phyloP scores from a whole-genome alignment of 495 filamentous ascomycete species.

The Penicillium coffeae region DNA sequence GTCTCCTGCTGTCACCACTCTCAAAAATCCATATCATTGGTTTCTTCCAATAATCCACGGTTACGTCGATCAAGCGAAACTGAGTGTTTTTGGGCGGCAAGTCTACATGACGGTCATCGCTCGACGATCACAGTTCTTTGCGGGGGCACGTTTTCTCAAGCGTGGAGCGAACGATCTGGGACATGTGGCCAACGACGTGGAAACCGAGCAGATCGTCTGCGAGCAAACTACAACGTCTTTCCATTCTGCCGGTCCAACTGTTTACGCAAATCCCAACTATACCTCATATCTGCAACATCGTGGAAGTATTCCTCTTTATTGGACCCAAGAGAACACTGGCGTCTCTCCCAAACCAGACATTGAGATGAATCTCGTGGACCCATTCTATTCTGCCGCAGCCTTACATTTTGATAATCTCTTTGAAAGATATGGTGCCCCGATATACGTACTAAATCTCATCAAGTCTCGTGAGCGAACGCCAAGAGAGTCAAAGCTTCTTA shows the following conservation, averaged over 20 bases:
- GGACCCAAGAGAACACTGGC: constrained; percentile 95
- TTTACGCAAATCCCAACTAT: constrained; percentile 84
- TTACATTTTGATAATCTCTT: constrained; percentile 97
- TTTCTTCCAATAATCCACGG: constrained; percentile 95
- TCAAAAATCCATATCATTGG: constrained; percentile 89
- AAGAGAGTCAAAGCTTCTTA: constrained; percentile 83
- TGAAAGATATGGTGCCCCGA: constrained; percentile 83
- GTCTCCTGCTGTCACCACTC: constrained; percentile 60
- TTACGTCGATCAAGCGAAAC: constrained; percentile 85
- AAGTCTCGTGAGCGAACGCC: constrained; percentile 89
- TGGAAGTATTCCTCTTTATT: constrained; percentile 93
- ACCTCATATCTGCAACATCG: constrained; percentile 97
- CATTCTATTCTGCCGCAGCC: constrained; percentile 93
- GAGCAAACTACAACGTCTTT: constrained; percentile 93
- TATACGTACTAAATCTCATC: constrained; percentile 91
- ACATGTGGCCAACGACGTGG: constrained; percentile 98
- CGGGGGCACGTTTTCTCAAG: constrained; percentile 91
- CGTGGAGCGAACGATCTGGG: constrained; percentile 92
- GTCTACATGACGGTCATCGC: constrained; percentile 94
- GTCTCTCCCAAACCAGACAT: constrained; percentile 95
- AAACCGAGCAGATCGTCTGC: constrained; percentile 97
- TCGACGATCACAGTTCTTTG: constrained; percentile 87
- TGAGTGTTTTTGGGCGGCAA: constrained; percentile 77
- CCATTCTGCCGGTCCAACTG: constrained; percentile 80
- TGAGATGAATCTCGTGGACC: constrained; percentile 87